Evolutionary conservation across 148 eudicot species (phyloP), one percentile per base, ranked within the genome.

Genomic region (Salicornia ramosissima): DNA sequence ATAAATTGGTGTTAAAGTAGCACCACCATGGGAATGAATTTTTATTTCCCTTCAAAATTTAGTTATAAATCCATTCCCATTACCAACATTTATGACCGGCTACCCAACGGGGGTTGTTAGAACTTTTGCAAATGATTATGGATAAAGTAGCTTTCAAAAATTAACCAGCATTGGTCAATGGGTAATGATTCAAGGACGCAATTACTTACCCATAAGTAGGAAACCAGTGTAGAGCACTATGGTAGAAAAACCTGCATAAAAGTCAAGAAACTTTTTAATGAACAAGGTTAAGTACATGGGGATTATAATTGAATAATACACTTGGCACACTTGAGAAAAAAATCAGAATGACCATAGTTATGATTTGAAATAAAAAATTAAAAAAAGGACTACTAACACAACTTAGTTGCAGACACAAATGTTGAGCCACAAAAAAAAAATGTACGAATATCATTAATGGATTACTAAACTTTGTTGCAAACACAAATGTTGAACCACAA

Each of bases 161-260:
- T 19, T 52, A 64, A 30, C 36, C 26, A 75, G 53, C 19, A 65
- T 30, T 40, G 25, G 26, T 15, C 33, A 15, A 69, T 21, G 40
- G 21, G 30, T 51, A 65, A 45, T 64, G 54, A n/a, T n/a, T n/a
- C n/a, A n/a, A n/a, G n/a, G n/a, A 42, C 57, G 65, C 18, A 9
- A 61, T 31, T 36, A 61, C 89, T 85, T 87, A 94, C 98, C 97
- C 98, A 56, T 83, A 87, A 58, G 90, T 53, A n/a, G 97, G 98
- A 70, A 94, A 88, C 97, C 98, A 94, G 68, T 80, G 74, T 22
- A 94, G 85, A 69, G 97, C 98, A 84, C 98, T 94, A 73, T 94
- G 98, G 83, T 94, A 90, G 85, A 94, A 94, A 80, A 94, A 94
- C 65, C 74, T 72, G 62, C 80, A 76, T 54, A 34, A 22, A 22